Evolutionary conservation across 2,329 filamentous ascomycete genomes (phyloP), one percentile per base, ranked within the genome.

Genomic region (Aspergillus caelatus): DNA sequence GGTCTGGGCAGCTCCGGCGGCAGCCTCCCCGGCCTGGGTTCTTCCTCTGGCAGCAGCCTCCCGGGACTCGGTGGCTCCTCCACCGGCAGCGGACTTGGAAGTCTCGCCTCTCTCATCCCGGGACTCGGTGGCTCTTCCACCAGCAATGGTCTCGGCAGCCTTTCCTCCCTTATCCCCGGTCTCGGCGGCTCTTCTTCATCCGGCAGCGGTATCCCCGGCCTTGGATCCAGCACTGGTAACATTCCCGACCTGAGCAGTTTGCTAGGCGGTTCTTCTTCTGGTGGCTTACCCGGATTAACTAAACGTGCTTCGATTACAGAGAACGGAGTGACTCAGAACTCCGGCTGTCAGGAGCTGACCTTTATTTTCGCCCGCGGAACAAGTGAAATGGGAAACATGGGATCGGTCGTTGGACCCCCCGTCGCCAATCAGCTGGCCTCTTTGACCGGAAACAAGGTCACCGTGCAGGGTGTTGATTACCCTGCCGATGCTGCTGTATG

Each of bases 301-400:
- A 71, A 68, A 23, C 56, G 62, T 30, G 60, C 53, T n/a, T 71
- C 71, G n/a, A 72, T 57, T 5, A 75, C 71, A 9, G 76, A 78
- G 53, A 81, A 81, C 64, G 79, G 78, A 11, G 73, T 82, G 39
- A 73, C 70, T 10, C 68, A 77, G 46, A 76, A 78, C 63, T 71
- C 64, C 23, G 77, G 73, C 69, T 82, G 80, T 71, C 74, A 80
- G 55, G 74, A 75, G 3, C 65, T 81, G 66, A 81, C 80, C 2
- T 73, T 81, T 58, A 78, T 81, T 58, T 82, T 80, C 60, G 80
- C 80, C 19, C 79, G 80, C 34, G 80, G 80, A 21, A 81, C 78
- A 1, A 71, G 68, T 12, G 80, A 82, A 65, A 32, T 67, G 4
- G 80, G 80, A 3, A 82, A 81, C 62, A 79, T 82, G 68, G 80